A percentile compares a stretch with the other conserved stretches of the same genome.
Evolutionary conservation across 2,329 filamentous ascomycete species (phyloP).

Genomic region (Stachybotrys chlorohalonatus): DNA sequence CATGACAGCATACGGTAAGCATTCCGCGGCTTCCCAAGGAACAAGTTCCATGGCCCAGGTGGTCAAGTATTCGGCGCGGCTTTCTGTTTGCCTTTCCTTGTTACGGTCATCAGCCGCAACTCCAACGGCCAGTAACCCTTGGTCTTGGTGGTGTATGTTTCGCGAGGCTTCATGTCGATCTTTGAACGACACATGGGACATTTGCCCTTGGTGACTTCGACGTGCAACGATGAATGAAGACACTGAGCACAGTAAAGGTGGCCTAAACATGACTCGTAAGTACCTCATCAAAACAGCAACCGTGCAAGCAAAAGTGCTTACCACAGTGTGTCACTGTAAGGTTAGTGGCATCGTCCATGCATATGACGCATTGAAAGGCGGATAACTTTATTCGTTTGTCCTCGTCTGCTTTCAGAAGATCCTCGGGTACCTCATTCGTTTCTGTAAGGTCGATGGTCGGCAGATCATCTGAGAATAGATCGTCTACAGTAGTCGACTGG

Average conservation of each 20-base stretch:
- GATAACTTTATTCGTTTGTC: constrained; percentile 44
- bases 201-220: constrained; percentile 44
- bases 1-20: too few relatives aligned
- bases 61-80: constrained; percentile 1
- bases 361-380: constrained; percentile 57
- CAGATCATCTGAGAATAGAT: constrained; percentile 13
- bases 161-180: constrained; percentile 38
- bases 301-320: constrained; percentile 27
- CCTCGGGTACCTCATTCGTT: constrained; percentile 31
- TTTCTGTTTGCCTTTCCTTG: constrained; percentile 38
- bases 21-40: neutral
- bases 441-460: constrained; percentile 27
- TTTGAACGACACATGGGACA: constrained; percentile 57
- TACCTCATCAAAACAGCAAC: neutral
- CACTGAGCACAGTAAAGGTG: constrained; percentile 58
- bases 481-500: constrained; percentile 5
- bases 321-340: constrained; percentile 59
- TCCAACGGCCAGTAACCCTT: constrained; percentile 51
- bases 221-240: constrained; percentile 50
- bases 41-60: neutral
- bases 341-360: constrained; percentile 51
- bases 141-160: constrained; percentile 30
- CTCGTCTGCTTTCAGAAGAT: constrained; percentile 33
- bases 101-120: constrained; percentile 52
- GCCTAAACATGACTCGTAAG: constrained; percentile 29